Percentiles rank a stretch among this genome's conserved stretches.
These are phyloP conservation scores for Penicillium sp. DNA, from an alignment of 2,329 filamentous ascomycete genomes.

Conservation along the genomic window DNA sequence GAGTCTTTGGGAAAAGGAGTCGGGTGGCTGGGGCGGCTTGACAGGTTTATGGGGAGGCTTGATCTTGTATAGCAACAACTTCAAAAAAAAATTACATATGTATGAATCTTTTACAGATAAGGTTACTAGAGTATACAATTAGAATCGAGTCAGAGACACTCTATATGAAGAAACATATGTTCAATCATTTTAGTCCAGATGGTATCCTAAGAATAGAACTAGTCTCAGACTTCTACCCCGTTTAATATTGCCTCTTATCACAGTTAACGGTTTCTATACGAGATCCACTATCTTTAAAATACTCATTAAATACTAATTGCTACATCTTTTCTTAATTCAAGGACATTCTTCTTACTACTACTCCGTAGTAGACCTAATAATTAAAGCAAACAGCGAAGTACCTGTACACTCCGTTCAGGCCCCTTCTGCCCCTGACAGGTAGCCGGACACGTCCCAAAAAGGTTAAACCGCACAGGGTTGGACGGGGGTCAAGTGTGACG, in stretches of 20 bases:
- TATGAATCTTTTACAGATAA: too few species aligned
- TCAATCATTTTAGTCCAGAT: not conserved
- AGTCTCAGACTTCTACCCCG: not conserved
- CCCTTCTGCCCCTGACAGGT: slow-evolving; percentile 4
- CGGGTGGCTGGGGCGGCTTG: slow-evolving; percentile 11
- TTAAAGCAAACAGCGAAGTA: not conserved
- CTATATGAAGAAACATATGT: too few species aligned
- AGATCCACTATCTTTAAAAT: slow-evolving; percentile 4
- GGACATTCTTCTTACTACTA: not conserved
- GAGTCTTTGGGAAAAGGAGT: slow-evolving; percentile 11
- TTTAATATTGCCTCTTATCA: not conserved
- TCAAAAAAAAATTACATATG: too few species aligned
- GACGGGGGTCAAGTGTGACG: slow-evolving; percentile 4
- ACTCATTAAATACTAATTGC: not conserved
- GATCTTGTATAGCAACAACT: too few species aligned
- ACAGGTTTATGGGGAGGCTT: not conserved
- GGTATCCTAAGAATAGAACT: slow-evolving; percentile 2
- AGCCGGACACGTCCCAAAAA: slow-evolving; percentile 7
- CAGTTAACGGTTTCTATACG: not conserved
- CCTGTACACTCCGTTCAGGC: not conserved
- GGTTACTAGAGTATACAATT: not conserved
- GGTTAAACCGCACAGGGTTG: slow-evolving; percentile 3
- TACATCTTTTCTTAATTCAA: not conserved
- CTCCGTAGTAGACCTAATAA: too few species aligned
- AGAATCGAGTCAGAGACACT: not conserved